phyloP scores from a whole-genome alignment of 768 basidiomycete genomes.

The Lentinula sp. region DNA sequence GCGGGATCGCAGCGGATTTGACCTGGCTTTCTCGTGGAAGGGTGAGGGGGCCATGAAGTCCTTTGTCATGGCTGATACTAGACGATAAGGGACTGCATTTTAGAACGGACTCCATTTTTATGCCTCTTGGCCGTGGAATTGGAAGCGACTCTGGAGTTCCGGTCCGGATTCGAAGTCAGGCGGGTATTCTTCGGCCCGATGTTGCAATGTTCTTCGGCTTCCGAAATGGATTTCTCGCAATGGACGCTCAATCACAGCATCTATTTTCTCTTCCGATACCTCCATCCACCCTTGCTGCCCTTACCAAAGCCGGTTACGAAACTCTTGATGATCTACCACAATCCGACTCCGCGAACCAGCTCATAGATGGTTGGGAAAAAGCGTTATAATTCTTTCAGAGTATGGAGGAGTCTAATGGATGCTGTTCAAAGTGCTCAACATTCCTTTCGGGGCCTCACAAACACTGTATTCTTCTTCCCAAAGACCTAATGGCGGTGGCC shows the following conservation, averaged over 20 bases:
- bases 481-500: constrained; percentile 17
- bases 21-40: constrained; percentile 3
- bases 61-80: not conserved
- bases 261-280: constrained; percentile 44
- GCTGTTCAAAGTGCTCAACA: constrained; percentile 37
- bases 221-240: not conserved
- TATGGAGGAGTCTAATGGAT: not conserved
- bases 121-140: not conserved
- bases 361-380: constrained; percentile 40
- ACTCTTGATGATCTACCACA: constrained; percentile 45
- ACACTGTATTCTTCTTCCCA: constrained; percentile 38
- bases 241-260: constrained; percentile 23
- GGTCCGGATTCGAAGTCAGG: not conserved
- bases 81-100: not conserved
- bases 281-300: constrained; percentile 34
- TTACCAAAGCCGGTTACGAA: constrained; percentile 52
- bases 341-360: constrained; percentile 30
- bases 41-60: not conserved
- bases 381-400: not conserved
- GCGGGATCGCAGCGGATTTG: constrained; percentile 58
- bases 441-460: constrained; percentile 39
- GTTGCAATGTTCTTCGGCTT: no score
- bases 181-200: not conserved
- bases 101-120: not conserved
- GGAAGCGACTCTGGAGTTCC: not conserved